Evolutionary conservation across 1,284 basidiomycete genomes (phyloP), one percentile per base, ranked within the genome.

Genomic region (Lentinula novae-zelandiae): DNA sequence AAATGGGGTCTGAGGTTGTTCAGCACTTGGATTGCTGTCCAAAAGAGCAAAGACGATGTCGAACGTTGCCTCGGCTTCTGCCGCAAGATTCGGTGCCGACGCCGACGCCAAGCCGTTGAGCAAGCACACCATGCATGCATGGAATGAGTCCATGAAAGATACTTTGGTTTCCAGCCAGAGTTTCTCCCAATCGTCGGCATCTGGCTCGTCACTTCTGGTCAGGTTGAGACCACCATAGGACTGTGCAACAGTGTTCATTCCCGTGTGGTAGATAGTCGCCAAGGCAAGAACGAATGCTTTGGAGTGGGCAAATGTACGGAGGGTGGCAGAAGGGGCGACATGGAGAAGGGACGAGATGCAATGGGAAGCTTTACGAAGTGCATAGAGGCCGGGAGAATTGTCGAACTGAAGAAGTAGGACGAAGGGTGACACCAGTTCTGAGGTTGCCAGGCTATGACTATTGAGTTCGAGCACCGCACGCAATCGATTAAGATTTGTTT

Each of bases 101-200:
- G 77, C 67, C 0, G 73, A 62, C 2, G 81, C 72, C 40, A 89
- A 67, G 60, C 82, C 80, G 12, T 75, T 74, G 15, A 89, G 68
- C 51, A 87, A 73, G 2, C 76, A 72, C 33, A 75, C 73, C 46
- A 89, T 65, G 48, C 89, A 68, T 54, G 84, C 68, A 65, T 90
- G 87, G 69, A 89, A 87, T 12, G 78, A 70, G 65, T 91, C 89
- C 27, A 92, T 70, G 17, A 91, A 72, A n/a, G 83, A 80, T 5
- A 87, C 83, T 73, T 91, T 91, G 6, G 86, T 86, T 60, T 86
- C 82, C 3, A 90, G 75, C 80, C 84, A 87, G 51, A 88, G 78
- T 20, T 74, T 76, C 64, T 88, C 83, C 87, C 87, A 90, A 53
- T 88, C 81, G 65, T 86, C 84, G 15, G 79, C 71, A 12, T 17